A percentile compares a stretch with the other conserved stretches of the same genome.
These are phyloP conservation scores for Chaetothyriales sp. DNA, from an alignment of 2,329 filamentous ascomycete genomes.

Conservation along the genomic window DNA sequence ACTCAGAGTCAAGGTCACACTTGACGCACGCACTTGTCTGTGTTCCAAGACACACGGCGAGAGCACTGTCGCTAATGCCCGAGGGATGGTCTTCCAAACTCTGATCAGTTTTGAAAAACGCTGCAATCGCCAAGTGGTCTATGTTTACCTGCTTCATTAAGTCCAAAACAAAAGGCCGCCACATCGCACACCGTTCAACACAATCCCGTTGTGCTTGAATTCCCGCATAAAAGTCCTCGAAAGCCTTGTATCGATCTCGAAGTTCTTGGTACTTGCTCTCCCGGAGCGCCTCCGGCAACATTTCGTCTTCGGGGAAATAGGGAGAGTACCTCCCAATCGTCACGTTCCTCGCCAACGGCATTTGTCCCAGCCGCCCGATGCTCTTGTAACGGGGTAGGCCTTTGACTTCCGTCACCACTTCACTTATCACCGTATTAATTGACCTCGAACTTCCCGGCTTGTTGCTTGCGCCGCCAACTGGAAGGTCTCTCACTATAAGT, in stretches of 20 bases:
- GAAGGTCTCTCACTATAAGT: not conserved
- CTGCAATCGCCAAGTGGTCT: not conserved
- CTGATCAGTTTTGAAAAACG: not conserved
- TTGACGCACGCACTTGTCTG: not conserved
- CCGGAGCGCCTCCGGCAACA: not conserved
- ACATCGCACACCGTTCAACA: slow-evolving; percentile 3
- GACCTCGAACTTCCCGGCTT: not conserved
- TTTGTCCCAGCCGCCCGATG: slow-evolving; percentile 8
- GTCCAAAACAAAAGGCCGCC: not conserved
- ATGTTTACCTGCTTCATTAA: slow-evolving; percentile 1
- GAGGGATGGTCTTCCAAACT: not conserved
- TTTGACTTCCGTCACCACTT: not conserved
- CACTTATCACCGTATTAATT: not conserved
- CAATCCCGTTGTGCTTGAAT: slow-evolving; percentile 2
- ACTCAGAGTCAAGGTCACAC: not conserved
- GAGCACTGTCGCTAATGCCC: not conserved
- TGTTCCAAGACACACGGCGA: not conserved
- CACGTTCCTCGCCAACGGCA: slow-evolving; percentile 6
- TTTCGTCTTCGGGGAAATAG: slow-evolving; percentile 9
- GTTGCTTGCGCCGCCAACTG: not conserved
- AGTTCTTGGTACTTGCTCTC: slow-evolving; percentile 1
- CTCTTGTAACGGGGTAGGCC: slow-evolving; percentile 9
- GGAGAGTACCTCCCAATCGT: slow-evolving; percentile 6
- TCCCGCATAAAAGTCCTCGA: not conserved
- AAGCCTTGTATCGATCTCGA: slow-evolving; percentile 4